Evolutionary conservation across 441 rosid genomes (phyloP).

Genomic region (Jatropha podagrica): DNA sequence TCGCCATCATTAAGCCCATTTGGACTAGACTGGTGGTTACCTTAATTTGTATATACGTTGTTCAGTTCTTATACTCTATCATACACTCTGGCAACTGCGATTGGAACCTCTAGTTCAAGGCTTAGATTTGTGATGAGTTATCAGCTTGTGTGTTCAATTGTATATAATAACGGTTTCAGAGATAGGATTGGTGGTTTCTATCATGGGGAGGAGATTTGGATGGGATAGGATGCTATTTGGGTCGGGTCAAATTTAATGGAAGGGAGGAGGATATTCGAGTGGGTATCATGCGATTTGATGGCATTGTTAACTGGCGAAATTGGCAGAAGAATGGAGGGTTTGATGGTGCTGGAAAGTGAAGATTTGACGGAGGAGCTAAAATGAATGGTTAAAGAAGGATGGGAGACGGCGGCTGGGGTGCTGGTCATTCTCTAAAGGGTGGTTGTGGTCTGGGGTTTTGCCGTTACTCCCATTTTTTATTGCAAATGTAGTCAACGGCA

Average conservation of each 20-base stretch:
- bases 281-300: constrained; percentile 43
- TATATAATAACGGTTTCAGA: constrained; percentile 57
- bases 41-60: constrained; percentile 45
- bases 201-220: constrained; percentile 53
- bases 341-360: constrained; percentile 38
- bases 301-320: constrained; percentile 43
- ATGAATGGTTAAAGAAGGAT: constrained; percentile 37
- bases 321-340: constrained; percentile 50
- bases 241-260: constrained; percentile 47
- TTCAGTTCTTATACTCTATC: constrained; percentile 43
- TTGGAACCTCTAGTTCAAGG: constrained; percentile 22
- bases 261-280: constrained; percentile 55
- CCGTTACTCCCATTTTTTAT: constrained; percentile 55
- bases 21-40: constrained; percentile 56
- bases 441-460: constrained; percentile 54
- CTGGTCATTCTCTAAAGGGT: constrained; percentile 48
- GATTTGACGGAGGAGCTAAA: constrained; percentile 28
- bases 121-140: constrained; percentile 23
- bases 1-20: constrained; percentile 31
- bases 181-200: constrained; percentile 56
- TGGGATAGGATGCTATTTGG: constrained; percentile 47
- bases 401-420: constrained; percentile 26
- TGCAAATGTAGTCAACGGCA: constrained; percentile 48
- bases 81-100: constrained; percentile 26
- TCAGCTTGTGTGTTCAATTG: constrained; percentile 38